These are phyloP conservation scores for Globisporangium uncinulatum DNA, from an alignment of 352 stramenopile genomes.

Conservation along the genomic window DNA sequence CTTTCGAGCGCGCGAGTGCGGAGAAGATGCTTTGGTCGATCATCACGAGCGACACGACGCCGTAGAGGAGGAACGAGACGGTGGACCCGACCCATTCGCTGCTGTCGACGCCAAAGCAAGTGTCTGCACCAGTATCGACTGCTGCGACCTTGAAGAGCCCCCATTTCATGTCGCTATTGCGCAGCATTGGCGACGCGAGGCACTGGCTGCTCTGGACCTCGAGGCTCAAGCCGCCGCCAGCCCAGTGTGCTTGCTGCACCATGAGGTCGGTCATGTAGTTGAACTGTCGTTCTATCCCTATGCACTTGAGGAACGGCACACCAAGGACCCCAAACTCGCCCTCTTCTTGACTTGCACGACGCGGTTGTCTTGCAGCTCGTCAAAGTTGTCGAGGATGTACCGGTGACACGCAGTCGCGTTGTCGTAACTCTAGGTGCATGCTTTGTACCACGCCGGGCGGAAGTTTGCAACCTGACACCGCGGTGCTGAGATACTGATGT, in stretches of 20 bases:
- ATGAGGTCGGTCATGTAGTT: conserved; percentile 52
- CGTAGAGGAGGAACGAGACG: conserved; percentile 30
- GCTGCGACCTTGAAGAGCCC: conserved; percentile 37
- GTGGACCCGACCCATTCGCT: conserved; percentile 26
- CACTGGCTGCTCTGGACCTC: conserved; percentile 51
- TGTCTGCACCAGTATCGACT: too few relatives aligned
- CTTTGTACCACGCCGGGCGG: conserved; percentile 22
- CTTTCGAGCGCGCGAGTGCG: conserved; percentile 22
- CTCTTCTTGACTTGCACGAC: conserved; percentile 25
- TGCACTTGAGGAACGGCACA: conserved; percentile 38
- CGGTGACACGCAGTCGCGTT: conserved; percentile 51
- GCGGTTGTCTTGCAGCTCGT: conserved; percentile 22
- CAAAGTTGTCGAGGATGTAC: conserved; percentile 47
- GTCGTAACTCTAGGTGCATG: conserved; percentile 17
- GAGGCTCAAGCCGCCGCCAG: conserved; percentile 34
- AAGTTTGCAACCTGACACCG: conserved; percentile 40
- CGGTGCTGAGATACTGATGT: conserved; percentile 36
- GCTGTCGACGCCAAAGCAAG: conserved; percentile 9
- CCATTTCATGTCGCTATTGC: conserved; percentile 29
- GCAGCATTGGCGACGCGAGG: conserved; percentile 26
- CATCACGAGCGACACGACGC: conserved; percentile 36
- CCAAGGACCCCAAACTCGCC: conserved; percentile 34
- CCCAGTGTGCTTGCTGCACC: conserved; percentile 48
- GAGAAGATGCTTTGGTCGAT: conserved; percentile 34
- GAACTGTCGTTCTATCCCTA: conserved; percentile 27